Conservation (phyloP, 441 rosid genomes). For the Syzygium malaccense region DNA sequence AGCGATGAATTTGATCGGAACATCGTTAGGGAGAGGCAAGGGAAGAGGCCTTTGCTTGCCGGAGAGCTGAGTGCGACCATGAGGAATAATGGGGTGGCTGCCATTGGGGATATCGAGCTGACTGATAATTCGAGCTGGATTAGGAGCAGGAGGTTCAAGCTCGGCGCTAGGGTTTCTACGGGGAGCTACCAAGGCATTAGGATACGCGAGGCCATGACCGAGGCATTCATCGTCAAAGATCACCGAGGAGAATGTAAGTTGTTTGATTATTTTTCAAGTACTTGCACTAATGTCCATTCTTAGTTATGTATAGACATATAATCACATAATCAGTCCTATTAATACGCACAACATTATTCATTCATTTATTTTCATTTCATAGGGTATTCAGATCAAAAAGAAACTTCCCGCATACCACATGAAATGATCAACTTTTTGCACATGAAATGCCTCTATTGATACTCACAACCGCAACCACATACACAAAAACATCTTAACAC, state of each 20-base stretch:
- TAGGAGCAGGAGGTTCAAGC: slow-evolving; percentile 1
- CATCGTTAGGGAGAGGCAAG: slow-evolving; percentile 42
- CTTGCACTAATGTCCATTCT: background rate
- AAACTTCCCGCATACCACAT: background rate
- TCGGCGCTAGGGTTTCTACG: slow-evolving; percentile 1
- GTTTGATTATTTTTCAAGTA: background rate
- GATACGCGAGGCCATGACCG: slow-evolving; percentile 9
- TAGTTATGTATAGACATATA: background rate
- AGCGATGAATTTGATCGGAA: slow-evolving; percentile 48
- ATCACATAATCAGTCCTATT: background rate
- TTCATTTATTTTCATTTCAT: background rate
- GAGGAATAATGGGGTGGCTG: background rate
- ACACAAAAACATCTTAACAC: background rate
- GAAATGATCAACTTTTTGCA: background rate
- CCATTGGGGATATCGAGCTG: background rate
- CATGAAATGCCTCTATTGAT: background rate
- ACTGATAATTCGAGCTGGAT: slow-evolving; percentile 11
- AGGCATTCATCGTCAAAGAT: background rate
- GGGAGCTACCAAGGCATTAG: background rate
- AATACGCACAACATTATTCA: background rate
- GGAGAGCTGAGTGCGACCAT: background rate
- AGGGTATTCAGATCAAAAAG: background rate
- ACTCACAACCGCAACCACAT: background rate
- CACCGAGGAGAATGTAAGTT: slow-evolving; percentile 11
- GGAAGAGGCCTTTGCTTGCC: slow-evolving; percentile 4